Evolutionary conservation across 1,139 yeast genomes (phyloP), one percentile per base, ranked within the genome.

Genomic region (Taphrina populina): DNA sequence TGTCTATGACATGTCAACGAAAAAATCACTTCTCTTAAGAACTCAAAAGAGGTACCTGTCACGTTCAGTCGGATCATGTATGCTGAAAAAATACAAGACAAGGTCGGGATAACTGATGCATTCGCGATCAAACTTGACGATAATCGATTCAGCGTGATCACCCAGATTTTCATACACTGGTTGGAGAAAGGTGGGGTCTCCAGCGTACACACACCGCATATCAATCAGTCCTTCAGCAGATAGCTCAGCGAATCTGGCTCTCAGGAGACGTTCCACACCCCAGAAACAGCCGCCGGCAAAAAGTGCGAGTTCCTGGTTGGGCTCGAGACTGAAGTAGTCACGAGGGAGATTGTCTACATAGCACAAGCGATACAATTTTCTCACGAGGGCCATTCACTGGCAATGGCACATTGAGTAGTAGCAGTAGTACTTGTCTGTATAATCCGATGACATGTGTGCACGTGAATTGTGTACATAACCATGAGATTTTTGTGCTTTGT

Each of bases 21-120:
- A 27, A 8, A 7, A 27, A 11, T 27, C 10, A 27, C 30, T 8
- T 27, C 10, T 11, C 30, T 8, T 17, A 21, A 37, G n/a, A 6
- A 15, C n/a, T 7, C 3, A 20, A n/a, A 15, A 17, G 17, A n/a
- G 15, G 24, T 13, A 27, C 45, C 45, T 21, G 32, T 45, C 24
- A 7, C 40, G 21, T 23, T 45, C 33, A n/a, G 52, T 45, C 17
- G 52, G 40, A 45, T 45, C 52, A 24, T 45, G 52, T 10, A 33
- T 24, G 33, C 33, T 13, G 33, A 45, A 45, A 40, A 45, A 45
- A 24, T 21, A 45, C n/a, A 10, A 8, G 33, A 45, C 40, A 24
- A 45, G 52, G 10, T 23, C 33, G 3, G 10, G 15, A 23, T 33
- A 45, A 10, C 32, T 5, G 1, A 24, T 10, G 24, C 20, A 7